Evolutionary conservation across 495 filamentous ascomycete species (phyloP), one percentile per base, ranked within the genome.

Genomic region (Hypoxylon perforatum): DNA sequence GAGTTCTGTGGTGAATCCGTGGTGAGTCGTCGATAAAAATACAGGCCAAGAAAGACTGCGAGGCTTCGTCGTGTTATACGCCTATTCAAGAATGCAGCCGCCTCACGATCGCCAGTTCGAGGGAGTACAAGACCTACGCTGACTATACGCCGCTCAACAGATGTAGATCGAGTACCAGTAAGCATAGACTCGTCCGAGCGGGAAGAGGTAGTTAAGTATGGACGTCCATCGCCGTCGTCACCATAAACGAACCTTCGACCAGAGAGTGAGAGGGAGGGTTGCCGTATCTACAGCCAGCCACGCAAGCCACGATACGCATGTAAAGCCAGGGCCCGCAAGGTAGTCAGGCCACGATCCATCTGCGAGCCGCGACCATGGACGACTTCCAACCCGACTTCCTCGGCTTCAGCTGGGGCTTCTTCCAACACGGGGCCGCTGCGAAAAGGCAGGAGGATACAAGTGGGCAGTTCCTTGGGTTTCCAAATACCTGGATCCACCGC

Each of bases 361-460:
- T n/a, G n/a, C n/a, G n/a, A 21, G 8, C 36, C 30, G 30, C 30
- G 30, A 21, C 35, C 54, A 57, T 47, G 25, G 46, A 49, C 41
- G 17, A 42, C 28, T 47, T 44, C 38, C 36, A 23, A 11, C 41
- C 54, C 41, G 54, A 58, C 25, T 58, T 51, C 38, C 57, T 60
- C n/a, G 57, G 57, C 15, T 44, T 50, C 25, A 51, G 57, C 35
- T 60, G 57, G 57, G 45, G 44, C 4, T 51, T 50, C 56, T 22
- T 48, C 17, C 44, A 33, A 10, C 30, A 59, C 44, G 19, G 17
- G 14, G 30, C 42, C n/a, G n/a, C 54, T 17, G 19, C 4, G 18
- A 22, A 18, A 12, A 14, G 8, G 30, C 25, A 57, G 39, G n/a
- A 47, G 15, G 19, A 52, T 7, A 11, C n/a, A 4, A 41, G 38